Base-by-base conservation (phyloP, 1,284 basidiomycete genomes). In the Cutaneotrichosporon sp. region DNA sequence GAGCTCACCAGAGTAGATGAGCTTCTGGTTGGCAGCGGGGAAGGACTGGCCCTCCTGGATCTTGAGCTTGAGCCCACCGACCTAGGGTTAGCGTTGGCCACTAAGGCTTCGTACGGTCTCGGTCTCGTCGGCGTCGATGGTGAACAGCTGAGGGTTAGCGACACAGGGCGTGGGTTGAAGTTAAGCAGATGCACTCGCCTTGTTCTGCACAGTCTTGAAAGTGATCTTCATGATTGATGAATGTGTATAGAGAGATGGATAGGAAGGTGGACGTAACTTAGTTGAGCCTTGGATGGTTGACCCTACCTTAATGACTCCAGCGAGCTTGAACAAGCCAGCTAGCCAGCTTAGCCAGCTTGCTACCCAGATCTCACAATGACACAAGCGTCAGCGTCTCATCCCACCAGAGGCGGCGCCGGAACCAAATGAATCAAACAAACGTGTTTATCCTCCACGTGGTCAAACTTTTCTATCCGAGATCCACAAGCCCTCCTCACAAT, bases 201-300 rank as follows among this genome's bases (percentile, higher is more conserved):
- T 95, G 80, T 95, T 92, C 81, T 93, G 89, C 30, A 94, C 86
- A 5, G 92, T 97, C 83, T 97, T 97, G 77, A 97, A 84, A 26
- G 92, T 96, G 79, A 97, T 85, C 85, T 92, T 91, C 90, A 94
- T 92, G 76, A 77, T 87, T 81, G 60, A 26, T 49, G 58, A 56
- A 40, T 56, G 36, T 31, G 38, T 16, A 38, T 56, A 38, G 40
- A 30, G 14, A 32, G 9, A 26, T 57, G 38, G 22, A 40, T 40
- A 57, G 26, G 11, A 26, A 26, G 22, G 53, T 30, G 49, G 4
- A 31, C 30, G 22, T 3, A 26, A 26, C 26, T 31, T 9, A 8
- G 34, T 36, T 1, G 34, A 36, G 34, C 8, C 34, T 36, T 36
- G 26, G 26, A 26, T 7, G 16, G 26, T 52, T 31, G 30, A 18